Percentiles rank a stretch among this genome's conserved stretches.
These are phyloP conservation scores for Botrytis galanthina DNA, from an alignment of 2,329 filamentous ascomycete species.

Conservation along the genomic window DNA sequence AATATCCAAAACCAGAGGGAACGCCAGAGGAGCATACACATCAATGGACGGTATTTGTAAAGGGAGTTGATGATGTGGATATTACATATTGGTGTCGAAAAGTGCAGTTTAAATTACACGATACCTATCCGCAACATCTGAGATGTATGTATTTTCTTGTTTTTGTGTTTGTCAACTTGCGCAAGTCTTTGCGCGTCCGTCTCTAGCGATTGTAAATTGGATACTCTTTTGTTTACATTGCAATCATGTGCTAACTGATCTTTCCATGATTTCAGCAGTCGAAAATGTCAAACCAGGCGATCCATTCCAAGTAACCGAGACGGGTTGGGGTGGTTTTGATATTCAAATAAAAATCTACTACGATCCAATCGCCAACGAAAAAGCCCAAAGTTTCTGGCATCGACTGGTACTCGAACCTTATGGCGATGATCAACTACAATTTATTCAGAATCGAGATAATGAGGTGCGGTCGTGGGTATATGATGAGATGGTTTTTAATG, in stretches of 20 bases:
- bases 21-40: slow-evolving; percentile 91
- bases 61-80: slow-evolving; percentile 83
- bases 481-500: slow-evolving; percentile 96
- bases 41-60: slow-evolving; percentile 93
- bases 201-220: rapidly evolving
- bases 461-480: slow-evolving; percentile 78
- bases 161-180: not conserved
- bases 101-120: slow-evolving; percentile 97
- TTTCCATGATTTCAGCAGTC: slow-evolving; percentile 49
- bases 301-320: slow-evolving; percentile 83
- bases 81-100: slow-evolving; percentile 95
- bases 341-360: slow-evolving; percentile 96
- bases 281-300: slow-evolving; percentile 63
- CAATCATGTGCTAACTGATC: not conserved
- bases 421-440: slow-evolving; percentile 70
- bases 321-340: slow-evolving; percentile 97
- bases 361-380: slow-evolving; percentile 81
- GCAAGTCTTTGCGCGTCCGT: not conserved
- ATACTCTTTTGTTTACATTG: not conserved
- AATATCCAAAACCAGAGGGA: slow-evolving; percentile 70
- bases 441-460: slow-evolving; percentile 53
- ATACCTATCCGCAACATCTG: slow-evolving; percentile 89
- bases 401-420: slow-evolving; percentile 89
- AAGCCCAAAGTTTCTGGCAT: slow-evolving; percentile 93
- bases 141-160: slow-evolving; percentile 55